Evolutionary conservation across 2,329 filamentous ascomycete species (phyloP).

Genomic region (Cryphonectria carpinicola): DNA sequence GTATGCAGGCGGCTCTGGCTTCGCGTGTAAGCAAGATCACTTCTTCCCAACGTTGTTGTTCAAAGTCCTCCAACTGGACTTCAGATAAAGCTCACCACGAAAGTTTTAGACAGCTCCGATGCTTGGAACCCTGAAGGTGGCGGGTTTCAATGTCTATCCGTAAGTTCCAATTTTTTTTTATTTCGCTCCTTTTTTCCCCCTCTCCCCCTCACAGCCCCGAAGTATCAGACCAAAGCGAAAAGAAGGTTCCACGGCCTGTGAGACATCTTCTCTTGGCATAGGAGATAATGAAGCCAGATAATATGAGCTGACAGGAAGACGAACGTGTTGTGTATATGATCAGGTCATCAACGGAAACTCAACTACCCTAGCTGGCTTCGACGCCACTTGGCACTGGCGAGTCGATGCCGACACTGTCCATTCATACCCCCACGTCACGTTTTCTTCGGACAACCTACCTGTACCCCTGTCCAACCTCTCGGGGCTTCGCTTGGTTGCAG

Average conservation of each 20-base stretch:
- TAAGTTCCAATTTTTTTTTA: conserved; percentile 26
- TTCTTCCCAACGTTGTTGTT: too few species aligned
- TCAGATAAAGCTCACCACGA: conserved; percentile 11
- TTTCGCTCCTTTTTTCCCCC: background rate
- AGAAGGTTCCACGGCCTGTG: conserved; percentile 1
- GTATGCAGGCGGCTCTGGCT: conserved; percentile 28
- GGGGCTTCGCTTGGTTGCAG: conserved; percentile 33
- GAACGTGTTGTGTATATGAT: background rate
- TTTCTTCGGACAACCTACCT: conserved; percentile 35
- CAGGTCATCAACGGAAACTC: conserved; percentile 28
- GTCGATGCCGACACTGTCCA: conserved; percentile 35
- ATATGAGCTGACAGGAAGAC: background rate
- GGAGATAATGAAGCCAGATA: background rate
- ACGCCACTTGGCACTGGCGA: conserved; percentile 40
- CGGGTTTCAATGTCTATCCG: conserved; percentile 39
- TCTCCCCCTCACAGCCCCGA: background rate
- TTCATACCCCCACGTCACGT: conserved; percentile 41
- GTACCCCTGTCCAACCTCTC: conserved; percentile 37
- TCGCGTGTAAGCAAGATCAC: conserved; percentile 16
- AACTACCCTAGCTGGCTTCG: conserved; percentile 31
- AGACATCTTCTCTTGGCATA: conserved; percentile 2
- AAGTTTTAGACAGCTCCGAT: conserved; percentile 35
- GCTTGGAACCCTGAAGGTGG: conserved; percentile 38
- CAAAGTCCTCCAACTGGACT: too few species aligned
- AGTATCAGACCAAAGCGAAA: background rate